phyloP scores from a whole-genome alignment of 2,329 filamentous ascomycete genomes.

The Tolypocladium pustulatum region DNA sequence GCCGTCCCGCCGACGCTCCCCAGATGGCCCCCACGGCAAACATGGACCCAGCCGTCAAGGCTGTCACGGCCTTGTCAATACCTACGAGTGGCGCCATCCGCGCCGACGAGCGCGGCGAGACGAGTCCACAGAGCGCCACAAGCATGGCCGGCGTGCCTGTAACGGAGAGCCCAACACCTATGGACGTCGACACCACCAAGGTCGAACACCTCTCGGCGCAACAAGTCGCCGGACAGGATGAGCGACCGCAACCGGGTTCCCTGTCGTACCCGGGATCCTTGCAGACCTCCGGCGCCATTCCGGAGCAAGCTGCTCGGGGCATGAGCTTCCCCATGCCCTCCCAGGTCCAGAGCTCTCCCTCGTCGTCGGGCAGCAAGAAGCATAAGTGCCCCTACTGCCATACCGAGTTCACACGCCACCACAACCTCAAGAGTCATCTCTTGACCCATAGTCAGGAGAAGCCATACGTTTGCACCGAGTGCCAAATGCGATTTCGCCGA shows the following conservation, averaged over 20 bases:
- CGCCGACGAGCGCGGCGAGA: slow-evolving; percentile 27
- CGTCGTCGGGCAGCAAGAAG: slow-evolving; percentile 60
- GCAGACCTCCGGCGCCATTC: slow-evolving; percentile 29
- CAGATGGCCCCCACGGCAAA: slow-evolving; percentile 30
- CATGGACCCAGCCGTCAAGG: slow-evolving; percentile 30
- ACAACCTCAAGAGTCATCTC: slow-evolving; percentile 94
- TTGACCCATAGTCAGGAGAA: slow-evolving; percentile 98
- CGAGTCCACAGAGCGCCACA: slow-evolving; percentile 32
- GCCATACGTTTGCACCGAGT: slow-evolving; percentile 89
- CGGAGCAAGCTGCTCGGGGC: slow-evolving; percentile 35
- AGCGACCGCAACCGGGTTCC: slow-evolving; percentile 37
- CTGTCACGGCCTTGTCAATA: slow-evolving; percentile 20
- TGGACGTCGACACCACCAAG: slow-evolving; percentile 41
- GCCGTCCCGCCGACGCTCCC: slow-evolving; percentile 44
- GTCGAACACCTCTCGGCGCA: slow-evolving; percentile 23
- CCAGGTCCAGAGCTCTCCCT: slow-evolving; percentile 37
- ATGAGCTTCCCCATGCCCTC: slow-evolving; percentile 48
- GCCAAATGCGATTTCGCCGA: slow-evolving; percentile 81
- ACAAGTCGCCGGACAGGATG: slow-evolving; percentile 37
- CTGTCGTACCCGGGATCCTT: slow-evolving; percentile 45
- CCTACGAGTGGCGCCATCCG: slow-evolving; percentile 21
- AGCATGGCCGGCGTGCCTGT: slow-evolving; percentile 32
- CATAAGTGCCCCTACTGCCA: slow-evolving; percentile 96
- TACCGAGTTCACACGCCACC: slow-evolving; percentile 93
- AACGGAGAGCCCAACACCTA: slow-evolving; percentile 39